phyloP scores from a whole-genome alignment of 2,329 filamentous ascomycete species.

The Diaporthe citrichinensis region DNA sequence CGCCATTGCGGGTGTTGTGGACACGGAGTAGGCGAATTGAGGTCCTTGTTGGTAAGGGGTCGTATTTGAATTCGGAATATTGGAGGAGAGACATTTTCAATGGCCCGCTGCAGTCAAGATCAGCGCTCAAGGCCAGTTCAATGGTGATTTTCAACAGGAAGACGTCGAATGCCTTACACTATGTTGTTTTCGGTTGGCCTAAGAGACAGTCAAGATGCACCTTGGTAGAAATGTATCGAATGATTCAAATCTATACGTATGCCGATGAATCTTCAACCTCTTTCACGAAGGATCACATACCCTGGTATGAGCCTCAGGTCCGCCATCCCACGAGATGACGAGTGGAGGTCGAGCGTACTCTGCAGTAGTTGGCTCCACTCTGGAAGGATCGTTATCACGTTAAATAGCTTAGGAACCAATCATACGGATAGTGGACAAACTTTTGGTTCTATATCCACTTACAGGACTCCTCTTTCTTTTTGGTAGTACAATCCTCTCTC shows the following conservation, averaged over 20 bases:
- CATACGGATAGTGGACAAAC: neutral
- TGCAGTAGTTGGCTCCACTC: neutral
- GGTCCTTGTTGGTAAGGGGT: neutral
- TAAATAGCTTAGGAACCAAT: neutral
- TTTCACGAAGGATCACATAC: conserved; percentile 6
- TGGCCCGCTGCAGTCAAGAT: neutral
- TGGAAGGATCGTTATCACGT: neutral
- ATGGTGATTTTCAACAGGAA: neutral
- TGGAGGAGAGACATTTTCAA: neutral
- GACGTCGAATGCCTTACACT: neutral
- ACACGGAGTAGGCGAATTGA: conserved; percentile 30
- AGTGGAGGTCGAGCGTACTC: neutral
- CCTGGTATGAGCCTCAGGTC: neutral
- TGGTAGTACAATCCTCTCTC: neutral
- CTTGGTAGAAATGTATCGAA: neutral
- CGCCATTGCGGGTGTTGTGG: conserved; percentile 18
- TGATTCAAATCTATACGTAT: neutral
- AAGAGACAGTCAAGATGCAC: neutral
- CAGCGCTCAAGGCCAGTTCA: neutral
- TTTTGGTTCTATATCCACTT: neutral
- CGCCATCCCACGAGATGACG: neutral
- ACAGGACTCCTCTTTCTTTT: neutral
- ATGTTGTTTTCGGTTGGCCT: neutral
- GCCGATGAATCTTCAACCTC: neutral
- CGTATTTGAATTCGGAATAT: conserved; percentile 22